A percentile compares a stretch with the other conserved stretches of the same genome.
Evolutionary conservation across 176 grass and related monocot genomes (phyloP).

Genomic region (Aegilops speltoides): DNA sequence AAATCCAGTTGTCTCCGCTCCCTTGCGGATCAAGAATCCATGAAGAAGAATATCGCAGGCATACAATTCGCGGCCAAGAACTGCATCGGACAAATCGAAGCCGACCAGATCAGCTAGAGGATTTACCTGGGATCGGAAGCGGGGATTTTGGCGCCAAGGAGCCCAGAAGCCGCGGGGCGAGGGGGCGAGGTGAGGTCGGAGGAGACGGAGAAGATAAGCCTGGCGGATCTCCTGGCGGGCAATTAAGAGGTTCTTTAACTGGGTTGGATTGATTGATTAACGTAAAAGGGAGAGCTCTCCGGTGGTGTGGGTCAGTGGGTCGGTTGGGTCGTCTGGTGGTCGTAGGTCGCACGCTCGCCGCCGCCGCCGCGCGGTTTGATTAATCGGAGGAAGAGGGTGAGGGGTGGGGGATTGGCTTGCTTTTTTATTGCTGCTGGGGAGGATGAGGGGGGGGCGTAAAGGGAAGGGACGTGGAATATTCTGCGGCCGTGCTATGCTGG

Average conservation of each 20-base stretch:
- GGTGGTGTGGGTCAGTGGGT: neutral
- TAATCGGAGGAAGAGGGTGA: neutral
- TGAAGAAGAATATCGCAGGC: neutral
- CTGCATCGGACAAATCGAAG: neutral
- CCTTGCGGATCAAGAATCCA: neutral
- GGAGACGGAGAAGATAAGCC: neutral
- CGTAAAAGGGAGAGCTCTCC: neutral
- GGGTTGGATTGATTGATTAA: neutral
- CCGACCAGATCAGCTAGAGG: neutral
- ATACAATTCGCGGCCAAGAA: neutral
- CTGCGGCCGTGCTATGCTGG: slow-evolving; percentile 8
- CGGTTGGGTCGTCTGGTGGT: neutral
- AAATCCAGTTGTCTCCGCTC: neutral
- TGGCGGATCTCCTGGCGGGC: slow-evolving; percentile 12
- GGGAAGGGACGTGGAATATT: slow-evolving; percentile 21
- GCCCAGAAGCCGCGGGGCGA: neutral
- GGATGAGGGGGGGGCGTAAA: neutral
- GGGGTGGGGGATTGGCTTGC: neutral
- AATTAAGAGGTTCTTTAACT: slow-evolving; percentile 16
- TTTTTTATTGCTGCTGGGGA: slow-evolving; percentile 1
- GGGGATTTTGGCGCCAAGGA: slow-evolving; percentile 21
- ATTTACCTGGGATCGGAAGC: neutral
- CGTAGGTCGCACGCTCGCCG: neutral
- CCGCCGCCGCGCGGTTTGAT: slow-evolving; percentile 10
- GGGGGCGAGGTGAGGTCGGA: neutral